Conservation (phyloP, 2,329 filamentous ascomycete species). For the Diaporthe longicolla region DNA sequence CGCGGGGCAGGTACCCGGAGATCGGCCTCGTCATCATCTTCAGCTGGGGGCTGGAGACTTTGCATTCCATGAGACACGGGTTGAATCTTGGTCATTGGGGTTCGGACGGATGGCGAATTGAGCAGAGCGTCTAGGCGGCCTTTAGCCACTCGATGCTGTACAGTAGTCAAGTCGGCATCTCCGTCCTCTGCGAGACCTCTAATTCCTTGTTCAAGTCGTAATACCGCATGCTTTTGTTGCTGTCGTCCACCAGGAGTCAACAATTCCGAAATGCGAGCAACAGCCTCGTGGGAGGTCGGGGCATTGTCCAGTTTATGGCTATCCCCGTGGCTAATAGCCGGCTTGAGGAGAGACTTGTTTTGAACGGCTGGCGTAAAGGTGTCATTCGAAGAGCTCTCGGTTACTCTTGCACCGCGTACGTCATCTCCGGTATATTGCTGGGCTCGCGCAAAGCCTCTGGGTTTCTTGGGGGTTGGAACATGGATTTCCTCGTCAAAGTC, state of each 20-base stretch:
- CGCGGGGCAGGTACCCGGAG: conserved; percentile 5
- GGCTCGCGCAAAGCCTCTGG: conserved; percentile 25
- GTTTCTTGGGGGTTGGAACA: conserved; percentile 61
- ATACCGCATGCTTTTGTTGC: not conserved
- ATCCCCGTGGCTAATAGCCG: not conserved
- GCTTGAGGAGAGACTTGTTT: not conserved
- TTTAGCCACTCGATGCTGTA: conserved; percentile 25
- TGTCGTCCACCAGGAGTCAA: not conserved
- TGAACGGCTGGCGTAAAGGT: not conserved
- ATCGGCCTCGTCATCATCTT: not conserved
- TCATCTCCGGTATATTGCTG: conserved; percentile 5
- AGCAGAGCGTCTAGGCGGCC: conserved; percentile 38
- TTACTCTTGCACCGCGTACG: not conserved
- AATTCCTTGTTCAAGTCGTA: conserved; percentile 33
- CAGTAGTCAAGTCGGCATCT: not conserved
- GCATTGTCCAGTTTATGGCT: not conserved
- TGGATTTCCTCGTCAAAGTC: conserved; percentile 68
- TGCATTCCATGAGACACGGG: not conserved
- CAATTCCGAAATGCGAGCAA: conserved; percentile 36
- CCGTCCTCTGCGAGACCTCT: conserved; percentile 40
- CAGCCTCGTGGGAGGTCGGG: not conserved
- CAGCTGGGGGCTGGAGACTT: conserved; percentile 1
- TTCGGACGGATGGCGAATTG: conserved; percentile 31
- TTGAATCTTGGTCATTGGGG: conserved; percentile 11
- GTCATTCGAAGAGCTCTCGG: not conserved